phyloP scores from a whole-genome alignment of 331 rosid species.

The Rosa hybrid region DNA sequence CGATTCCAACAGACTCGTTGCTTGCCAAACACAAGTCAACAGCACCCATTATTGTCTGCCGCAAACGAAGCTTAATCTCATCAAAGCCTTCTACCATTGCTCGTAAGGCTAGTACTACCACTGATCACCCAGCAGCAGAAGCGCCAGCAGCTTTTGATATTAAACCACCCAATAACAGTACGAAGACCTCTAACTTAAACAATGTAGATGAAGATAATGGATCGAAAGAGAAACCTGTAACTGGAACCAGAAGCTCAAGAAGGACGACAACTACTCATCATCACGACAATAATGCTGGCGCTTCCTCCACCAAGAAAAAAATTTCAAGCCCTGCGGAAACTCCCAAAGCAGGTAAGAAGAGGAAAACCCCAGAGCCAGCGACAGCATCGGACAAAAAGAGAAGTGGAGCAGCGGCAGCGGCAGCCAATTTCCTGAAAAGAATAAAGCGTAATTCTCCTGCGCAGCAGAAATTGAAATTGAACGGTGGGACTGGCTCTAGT shows the following conservation, averaged over 20 bases:
- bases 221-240: constrained; percentile 58
- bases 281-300: constrained; percentile 36
- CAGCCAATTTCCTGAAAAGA: constrained; percentile 75
- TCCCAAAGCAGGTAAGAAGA: constrained; percentile 44
- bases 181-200: constrained; percentile 37
- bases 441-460: constrained; percentile 57
- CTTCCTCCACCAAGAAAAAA: constrained; percentile 39
- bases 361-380: constrained; percentile 47
- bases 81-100: constrained; percentile 41
- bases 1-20: constrained; percentile 39
- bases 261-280: constrained; percentile 30
- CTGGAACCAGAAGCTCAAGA: constrained; percentile 71
- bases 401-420: constrained; percentile 71
- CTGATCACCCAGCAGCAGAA: constrained; percentile 17
- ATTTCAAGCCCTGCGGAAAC: constrained; percentile 25
- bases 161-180: constrained; percentile 34
- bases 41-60: constrained; percentile 64
- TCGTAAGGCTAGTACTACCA: neutral
- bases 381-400: constrained; percentile 52
- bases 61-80: constrained; percentile 60
- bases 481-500: constrained; percentile 39
- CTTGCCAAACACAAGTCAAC: constrained; percentile 55
- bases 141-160: constrained; percentile 33
- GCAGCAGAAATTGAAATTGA: constrained; percentile 33
- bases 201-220: constrained; percentile 39